Evolutionary conservation across 345 rosid genomes (phyloP).

Genomic region (Gynandropsis gynandra): DNA sequence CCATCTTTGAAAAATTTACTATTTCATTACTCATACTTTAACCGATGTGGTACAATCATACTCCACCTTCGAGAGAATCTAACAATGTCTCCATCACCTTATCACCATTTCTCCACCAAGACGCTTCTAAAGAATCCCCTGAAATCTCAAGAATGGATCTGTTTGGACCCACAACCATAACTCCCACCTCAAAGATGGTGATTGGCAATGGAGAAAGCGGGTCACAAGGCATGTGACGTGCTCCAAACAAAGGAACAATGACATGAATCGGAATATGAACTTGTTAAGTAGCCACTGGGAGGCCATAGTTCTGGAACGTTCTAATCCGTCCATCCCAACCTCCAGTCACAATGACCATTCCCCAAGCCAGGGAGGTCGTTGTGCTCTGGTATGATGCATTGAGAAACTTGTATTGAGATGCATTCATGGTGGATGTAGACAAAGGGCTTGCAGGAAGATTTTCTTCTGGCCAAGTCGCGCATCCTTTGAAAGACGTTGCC

Average conservation of each 20-base stretch:
- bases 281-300: constrained; percentile 42
- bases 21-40: no score
- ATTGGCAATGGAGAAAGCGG: background rate
- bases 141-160: no score
- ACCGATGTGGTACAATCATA: no score
- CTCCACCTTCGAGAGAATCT: no score
- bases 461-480: constrained; percentile 74
- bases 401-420: constrained; percentile 64
- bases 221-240: constrained; percentile 24
- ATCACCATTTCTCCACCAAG: no score
- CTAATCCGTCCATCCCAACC: constrained; percentile 91
- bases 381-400: constrained; percentile 65
- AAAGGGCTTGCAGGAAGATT: constrained; percentile 36
- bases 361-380: constrained; percentile 70
- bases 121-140: no score
- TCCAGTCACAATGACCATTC: constrained; percentile 82
- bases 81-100: no score
- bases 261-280: constrained; percentile 12
- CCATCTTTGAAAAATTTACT: no score
- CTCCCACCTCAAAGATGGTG: no score
- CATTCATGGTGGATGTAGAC: constrained; percentile 37
- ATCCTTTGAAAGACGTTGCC: constrained; percentile 41
- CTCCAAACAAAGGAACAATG: constrained; percentile 27
- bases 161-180: no score
- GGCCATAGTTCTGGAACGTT: constrained; percentile 88